Percentiles rank a stretch among this genome's conserved stretches.
phyloP scores from a whole-genome alignment of 2,329 filamentous ascomycete species.

The Fusarium torreyae region DNA sequence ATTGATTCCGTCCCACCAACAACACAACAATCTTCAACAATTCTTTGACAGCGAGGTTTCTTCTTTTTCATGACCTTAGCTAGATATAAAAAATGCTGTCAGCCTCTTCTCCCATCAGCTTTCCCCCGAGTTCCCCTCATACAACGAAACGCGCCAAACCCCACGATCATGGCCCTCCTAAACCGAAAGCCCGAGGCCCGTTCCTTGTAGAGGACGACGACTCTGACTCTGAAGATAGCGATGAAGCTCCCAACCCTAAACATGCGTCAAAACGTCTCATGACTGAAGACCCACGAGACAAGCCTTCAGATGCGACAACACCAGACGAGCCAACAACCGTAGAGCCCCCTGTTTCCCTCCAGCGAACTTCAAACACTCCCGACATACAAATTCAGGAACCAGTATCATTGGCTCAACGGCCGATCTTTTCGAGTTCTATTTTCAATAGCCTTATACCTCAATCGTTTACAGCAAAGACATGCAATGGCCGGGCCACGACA shows the following conservation, averaged over 20 bases:
- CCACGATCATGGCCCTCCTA: slow-evolving; percentile 54
- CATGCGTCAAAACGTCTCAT: slow-evolving; percentile 53
- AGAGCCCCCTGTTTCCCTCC: slow-evolving; percentile 6
- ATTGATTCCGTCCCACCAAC: slow-evolving; percentile 29
- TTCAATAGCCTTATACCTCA: slow-evolving; percentile 47
- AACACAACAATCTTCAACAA: slow-evolving; percentile 11
- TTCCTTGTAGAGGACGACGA: slow-evolving; percentile 59
- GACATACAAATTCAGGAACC: slow-evolving; percentile 23
- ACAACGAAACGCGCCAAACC: slow-evolving; percentile 56
- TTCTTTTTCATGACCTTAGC: neutral
- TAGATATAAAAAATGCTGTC: slow-evolving; percentile 65
- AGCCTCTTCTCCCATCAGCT: slow-evolving; percentile 71
- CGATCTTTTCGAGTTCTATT: slow-evolving; percentile 51
- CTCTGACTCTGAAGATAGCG: slow-evolving; percentile 50
- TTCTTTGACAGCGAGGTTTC: neutral
- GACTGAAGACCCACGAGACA: slow-evolving; percentile 47
- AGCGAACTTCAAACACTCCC: slow-evolving; percentile 9
- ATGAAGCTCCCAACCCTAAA: slow-evolving; percentile 8
- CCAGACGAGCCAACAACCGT: slow-evolving; percentile 6
- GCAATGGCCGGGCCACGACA: slow-evolving; percentile 69
- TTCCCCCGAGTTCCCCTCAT: slow-evolving; percentile 66
- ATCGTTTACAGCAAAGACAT: slow-evolving; percentile 65
- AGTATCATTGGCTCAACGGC: slow-evolving; percentile 40
- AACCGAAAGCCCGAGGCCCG: slow-evolving; percentile 56
- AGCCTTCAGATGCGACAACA: slow-evolving; percentile 10